Evolutionary conservation across 805 yeast genomes (phyloP).

Genomic region (Lipomyces spencermartinsiae): DNA sequence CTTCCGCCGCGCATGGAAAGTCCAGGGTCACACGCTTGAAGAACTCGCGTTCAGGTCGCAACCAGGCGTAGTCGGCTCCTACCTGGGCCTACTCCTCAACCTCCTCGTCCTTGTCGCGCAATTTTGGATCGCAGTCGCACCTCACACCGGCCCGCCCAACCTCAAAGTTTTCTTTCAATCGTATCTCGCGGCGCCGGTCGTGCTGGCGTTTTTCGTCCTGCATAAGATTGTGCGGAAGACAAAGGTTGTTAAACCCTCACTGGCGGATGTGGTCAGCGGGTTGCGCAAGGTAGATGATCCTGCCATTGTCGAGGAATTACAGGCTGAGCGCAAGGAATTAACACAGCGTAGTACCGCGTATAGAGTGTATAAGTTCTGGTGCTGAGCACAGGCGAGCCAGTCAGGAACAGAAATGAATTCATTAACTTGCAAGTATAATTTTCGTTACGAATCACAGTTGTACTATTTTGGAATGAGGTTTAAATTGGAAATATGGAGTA

Average conservation of each 20-base stretch:
- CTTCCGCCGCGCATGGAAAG: conserved; percentile 65
- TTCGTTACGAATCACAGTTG: not conserved
- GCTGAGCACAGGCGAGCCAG: conserved; percentile 45
- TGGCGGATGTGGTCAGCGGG: conserved; percentile 68
- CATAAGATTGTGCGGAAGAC: conserved; percentile 57
- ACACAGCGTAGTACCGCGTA: conserved; percentile 54
- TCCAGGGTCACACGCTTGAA: conserved; percentile 68
- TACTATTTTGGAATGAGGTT: not conserved
- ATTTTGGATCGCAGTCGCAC: conserved; percentile 83
- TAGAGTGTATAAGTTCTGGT: conserved; percentile 65
- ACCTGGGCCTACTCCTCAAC: conserved; percentile 66
- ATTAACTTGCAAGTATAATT: not conserved
- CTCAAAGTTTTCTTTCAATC: conserved; percentile 57
- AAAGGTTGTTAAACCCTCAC: conserved; percentile 53
- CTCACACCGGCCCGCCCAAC: conserved; percentile 54
- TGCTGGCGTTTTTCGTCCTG: conserved; percentile 54
- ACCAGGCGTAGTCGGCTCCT: conserved; percentile 71
- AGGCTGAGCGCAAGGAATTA: conserved; percentile 61
- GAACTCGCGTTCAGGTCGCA: conserved; percentile 73
- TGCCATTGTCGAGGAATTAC: conserved; percentile 60
- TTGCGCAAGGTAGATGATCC: conserved; percentile 66
- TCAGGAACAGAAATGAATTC: not conserved
- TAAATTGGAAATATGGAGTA: not conserved
- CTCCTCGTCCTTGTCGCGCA: conserved; percentile 70
- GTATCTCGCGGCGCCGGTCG: conserved; percentile 58